Percentiles rank a stretch among this genome's conserved stretches.
Evolutionary conservation across 2,329 filamentous ascomycete genomes (phyloP).

Genomic region (Alternaria panax): DNA sequence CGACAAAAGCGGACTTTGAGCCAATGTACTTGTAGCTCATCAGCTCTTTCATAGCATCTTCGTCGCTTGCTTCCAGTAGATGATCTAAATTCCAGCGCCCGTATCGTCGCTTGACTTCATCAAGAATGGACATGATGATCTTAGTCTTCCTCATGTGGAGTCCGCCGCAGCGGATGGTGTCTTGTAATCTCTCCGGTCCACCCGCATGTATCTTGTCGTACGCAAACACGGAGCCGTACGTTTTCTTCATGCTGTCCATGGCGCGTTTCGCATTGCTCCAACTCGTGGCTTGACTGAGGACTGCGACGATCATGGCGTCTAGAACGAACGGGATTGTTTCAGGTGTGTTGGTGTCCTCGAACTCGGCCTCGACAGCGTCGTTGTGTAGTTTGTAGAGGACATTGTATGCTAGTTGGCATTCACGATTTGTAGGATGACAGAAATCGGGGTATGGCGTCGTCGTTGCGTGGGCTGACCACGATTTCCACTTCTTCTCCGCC

Average conservation of each 20-base stretch:
- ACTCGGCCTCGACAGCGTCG: constrained; percentile 8
- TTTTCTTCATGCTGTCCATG: constrained; percentile 6
- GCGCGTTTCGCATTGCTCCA: constrained; percentile 16
- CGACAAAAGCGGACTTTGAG: constrained; percentile 14
- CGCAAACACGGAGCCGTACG: constrained; percentile 8
- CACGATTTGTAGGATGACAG: constrained; percentile 4
- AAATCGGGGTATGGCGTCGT: constrained; percentile 14
- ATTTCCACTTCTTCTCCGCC: constrained; percentile 12
- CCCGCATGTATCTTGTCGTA: constrained; percentile 3
- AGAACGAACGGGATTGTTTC: constrained; percentile 11
- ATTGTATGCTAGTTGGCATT: constrained; percentile 12
- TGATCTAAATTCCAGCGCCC: constrained; percentile 9
- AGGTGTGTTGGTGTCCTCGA: constrained; percentile 2
- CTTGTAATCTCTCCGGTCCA: constrained; percentile 5
- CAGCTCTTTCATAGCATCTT: constrained; percentile 17
- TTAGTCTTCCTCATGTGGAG: constrained; percentile 10
- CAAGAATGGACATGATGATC: constrained; percentile 10
- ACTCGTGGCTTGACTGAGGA: constrained; percentile 10
- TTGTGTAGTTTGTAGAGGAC: constrained; percentile 10
- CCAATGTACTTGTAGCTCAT: constrained; percentile 15
- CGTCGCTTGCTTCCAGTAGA: constrained; percentile 3
- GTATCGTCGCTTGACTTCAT: constrained; percentile 13
- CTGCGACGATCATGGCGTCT: constrained; percentile 11
- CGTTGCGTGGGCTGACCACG: constrained; percentile 13
- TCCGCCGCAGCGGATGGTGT: constrained; percentile 5